Evolutionary conservation across 2,329 filamentous ascomycete genomes (phyloP).

Genomic region (Fusarium ramigenum): DNA sequence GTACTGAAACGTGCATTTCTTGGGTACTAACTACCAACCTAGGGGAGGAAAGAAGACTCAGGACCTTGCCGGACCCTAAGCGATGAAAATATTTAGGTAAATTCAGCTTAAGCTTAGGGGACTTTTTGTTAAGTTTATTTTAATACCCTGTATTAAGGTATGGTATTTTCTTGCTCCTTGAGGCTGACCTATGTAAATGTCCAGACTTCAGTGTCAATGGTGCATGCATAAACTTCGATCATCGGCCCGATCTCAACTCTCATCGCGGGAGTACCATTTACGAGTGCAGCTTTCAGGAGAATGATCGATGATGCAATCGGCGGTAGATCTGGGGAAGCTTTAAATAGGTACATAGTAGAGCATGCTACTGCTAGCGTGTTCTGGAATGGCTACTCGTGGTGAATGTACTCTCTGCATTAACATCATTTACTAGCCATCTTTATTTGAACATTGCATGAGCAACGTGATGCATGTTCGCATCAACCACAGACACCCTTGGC

Average conservation of each 20-base stretch:
- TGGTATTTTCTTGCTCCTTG: too few species aligned
- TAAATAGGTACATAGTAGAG: not conserved
- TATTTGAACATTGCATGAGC: conserved; percentile 21
- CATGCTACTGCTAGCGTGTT: not conserved
- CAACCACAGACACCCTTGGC: not conserved
- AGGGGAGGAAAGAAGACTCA: too few species aligned
- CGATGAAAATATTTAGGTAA: too few species aligned
- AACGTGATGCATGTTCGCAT: conserved; percentile 22
- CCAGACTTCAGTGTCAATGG: not conserved
- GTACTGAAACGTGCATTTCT: not conserved
- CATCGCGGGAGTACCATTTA: not conserved
- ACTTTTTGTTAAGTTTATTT: too few species aligned
- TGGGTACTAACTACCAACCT: too few species aligned
- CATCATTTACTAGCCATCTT: not conserved
- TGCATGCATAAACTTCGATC: conserved; percentile 5
- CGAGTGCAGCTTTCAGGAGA: not conserved
- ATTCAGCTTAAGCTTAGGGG: too few species aligned
- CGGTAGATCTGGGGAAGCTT: conserved; percentile 8
- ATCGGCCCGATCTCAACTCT: conserved; percentile 18
- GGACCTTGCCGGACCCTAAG: too few species aligned
- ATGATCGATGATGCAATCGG: not conserved
- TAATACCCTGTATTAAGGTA: too few species aligned
- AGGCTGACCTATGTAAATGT: not conserved
- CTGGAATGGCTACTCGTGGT: not conserved
- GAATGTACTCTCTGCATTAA: not conserved